These are phyloP conservation scores for Petrea volubilis DNA, from an alignment of 257 asterid genomes.

Conservation along the genomic window DNA sequence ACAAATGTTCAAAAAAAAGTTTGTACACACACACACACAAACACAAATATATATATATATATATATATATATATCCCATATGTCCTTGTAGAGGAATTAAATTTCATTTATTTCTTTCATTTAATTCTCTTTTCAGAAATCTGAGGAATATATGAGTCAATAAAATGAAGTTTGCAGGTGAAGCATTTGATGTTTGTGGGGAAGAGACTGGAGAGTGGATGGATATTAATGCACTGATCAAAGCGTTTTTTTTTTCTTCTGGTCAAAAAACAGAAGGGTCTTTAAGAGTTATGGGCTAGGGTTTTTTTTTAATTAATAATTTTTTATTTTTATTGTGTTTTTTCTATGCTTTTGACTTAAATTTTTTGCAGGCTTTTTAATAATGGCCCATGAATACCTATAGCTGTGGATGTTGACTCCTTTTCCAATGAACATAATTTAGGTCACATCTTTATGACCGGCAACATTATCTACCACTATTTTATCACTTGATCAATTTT, in stretches of 20 bases:
- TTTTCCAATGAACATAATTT: slow-evolving; percentile 30
- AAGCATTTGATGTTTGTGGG: slow-evolving; percentile 37
- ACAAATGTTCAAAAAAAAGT: too few relatives aligned
- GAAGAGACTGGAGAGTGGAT: too few relatives aligned
- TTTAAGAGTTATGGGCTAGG: slow-evolving; percentile 55
- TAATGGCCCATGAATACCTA: slow-evolving; percentile 30
- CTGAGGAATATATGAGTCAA: slow-evolving; percentile 36
- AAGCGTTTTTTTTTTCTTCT: slow-evolving; percentile 16
- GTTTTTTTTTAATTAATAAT: too few relatives aligned
- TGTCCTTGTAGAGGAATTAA: slow-evolving; percentile 1
- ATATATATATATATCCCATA: neutral
- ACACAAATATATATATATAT: neutral
- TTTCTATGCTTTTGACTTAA: slow-evolving; percentile 34
- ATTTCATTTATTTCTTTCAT: neutral
- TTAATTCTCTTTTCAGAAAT: slow-evolving; percentile 10
- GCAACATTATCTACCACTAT: neutral
- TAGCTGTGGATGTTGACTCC: slow-evolving; percentile 58
- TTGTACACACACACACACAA: too few relatives aligned
- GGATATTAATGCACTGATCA: slow-evolving; percentile 40
- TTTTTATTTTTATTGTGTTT: slow-evolving; percentile 16
- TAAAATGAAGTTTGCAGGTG: slow-evolving; percentile 33
- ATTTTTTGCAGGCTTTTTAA: slow-evolving; percentile 60
- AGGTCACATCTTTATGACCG: slow-evolving; percentile 25
- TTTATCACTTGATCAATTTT: neutral
- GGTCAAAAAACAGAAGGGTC: slow-evolving; percentile 22